Conservation (phyloP, 306 rosid species). For the Castanea mollissima region DNA sequence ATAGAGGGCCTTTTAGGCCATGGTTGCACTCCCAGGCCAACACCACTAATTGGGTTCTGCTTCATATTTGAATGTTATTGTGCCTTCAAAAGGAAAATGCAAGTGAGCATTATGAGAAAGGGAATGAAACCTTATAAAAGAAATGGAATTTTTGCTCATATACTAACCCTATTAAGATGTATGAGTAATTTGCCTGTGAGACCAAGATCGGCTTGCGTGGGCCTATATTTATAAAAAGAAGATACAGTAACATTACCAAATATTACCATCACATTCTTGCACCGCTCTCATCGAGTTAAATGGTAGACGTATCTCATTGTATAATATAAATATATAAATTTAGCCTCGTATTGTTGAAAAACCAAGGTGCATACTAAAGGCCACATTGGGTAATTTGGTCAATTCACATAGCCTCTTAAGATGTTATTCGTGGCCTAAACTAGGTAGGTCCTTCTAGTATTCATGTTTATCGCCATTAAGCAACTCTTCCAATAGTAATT, state of each 20-base stretch:
- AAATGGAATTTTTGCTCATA: neutral
- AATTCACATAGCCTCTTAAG: neutral
- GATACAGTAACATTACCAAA: conserved; percentile 24
- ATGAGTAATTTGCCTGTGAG: neutral
- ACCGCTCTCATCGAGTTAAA: neutral
- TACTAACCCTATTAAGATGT: neutral
- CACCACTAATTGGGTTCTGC: neutral
- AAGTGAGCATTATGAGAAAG: neutral
- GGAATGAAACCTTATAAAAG: neutral
- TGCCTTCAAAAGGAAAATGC: neutral
- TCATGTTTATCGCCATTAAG: conserved; percentile 2
- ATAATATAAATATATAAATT: neutral
- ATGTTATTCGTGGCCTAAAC: neutral
- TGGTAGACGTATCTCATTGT: neutral
- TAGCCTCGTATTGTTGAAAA: neutral
- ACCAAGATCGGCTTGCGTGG: neutral
- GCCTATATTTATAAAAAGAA: conserved; percentile 6
- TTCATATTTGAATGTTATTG: conserved; percentile 13
- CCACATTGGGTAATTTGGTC: neutral
- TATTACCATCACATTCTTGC: neutral
- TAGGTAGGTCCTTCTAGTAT: neutral
- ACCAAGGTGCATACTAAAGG: too few species aligned
- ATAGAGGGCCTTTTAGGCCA: neutral
- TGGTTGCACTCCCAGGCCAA: neutral
- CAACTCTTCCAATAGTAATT: neutral